Percentiles rank a stretch among this genome's conserved stretches.
phyloP scores from a whole-genome alignment of 1,139 yeast species.

The Candida albicans region DNA sequence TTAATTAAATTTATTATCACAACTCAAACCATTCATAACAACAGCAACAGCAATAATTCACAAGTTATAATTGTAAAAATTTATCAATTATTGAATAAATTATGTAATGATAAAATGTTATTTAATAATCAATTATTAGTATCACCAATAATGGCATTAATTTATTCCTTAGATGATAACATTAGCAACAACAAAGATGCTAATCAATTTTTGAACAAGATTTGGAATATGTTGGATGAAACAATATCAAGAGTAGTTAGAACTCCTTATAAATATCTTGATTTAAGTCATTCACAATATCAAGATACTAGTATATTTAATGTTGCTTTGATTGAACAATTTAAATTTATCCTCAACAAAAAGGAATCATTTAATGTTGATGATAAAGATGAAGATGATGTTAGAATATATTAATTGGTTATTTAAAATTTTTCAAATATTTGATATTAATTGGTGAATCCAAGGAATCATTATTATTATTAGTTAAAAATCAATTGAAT shows the following conservation, averaged over 20 bases:
- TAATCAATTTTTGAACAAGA: slow-evolving; percentile 2
- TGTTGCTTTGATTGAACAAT: slow-evolving; percentile 72
- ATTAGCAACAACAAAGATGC: too few relatives aligned
- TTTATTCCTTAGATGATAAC: slow-evolving; percentile 35
- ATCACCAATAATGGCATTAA: slow-evolving; percentile 46
- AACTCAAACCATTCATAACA: slow-evolving; percentile 13
- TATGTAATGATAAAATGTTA: slow-evolving; percentile 28
- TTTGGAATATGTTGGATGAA: slow-evolving; percentile 71
- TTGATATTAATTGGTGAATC: slow-evolving; percentile 59
- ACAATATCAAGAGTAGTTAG: slow-evolving; percentile 65
- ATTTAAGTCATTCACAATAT: slow-evolving; percentile 47
- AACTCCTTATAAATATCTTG: slow-evolving; percentile 83
- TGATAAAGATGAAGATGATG: slow-evolving; percentile 21
- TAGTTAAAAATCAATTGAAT: slow-evolving; percentile 13
- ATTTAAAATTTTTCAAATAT: slow-evolving; percentile 39
- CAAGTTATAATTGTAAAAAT: slow-evolving; percentile 19
- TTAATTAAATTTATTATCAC: slow-evolving; percentile 49
- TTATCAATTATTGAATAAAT: slow-evolving; percentile 22
- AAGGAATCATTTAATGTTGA: slow-evolving; percentile 18
- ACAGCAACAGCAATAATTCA: slow-evolving; percentile 18
- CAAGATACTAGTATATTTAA: slow-evolving; percentile 61
- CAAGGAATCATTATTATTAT: slow-evolving; percentile 14
- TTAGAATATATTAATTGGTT: slow-evolving; percentile 52
- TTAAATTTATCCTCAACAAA: slow-evolving; percentile 49
- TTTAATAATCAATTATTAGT: slow-evolving; percentile 48